These are phyloP conservation scores for Ceratocystiopsis minuta DNA, from an alignment of 2,329 filamentous ascomycete genomes.

Conservation along the genomic window DNA sequence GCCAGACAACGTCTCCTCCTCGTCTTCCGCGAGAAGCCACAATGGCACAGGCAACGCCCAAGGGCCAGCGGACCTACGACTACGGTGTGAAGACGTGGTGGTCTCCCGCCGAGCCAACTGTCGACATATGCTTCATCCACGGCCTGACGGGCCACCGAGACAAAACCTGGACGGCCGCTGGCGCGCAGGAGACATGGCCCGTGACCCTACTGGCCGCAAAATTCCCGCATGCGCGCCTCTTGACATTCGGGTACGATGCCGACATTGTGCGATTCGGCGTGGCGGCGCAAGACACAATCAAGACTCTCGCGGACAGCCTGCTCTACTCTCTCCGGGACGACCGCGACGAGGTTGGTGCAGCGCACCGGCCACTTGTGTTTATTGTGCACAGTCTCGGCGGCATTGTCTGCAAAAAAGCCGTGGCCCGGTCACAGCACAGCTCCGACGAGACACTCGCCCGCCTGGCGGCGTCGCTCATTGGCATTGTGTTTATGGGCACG, in stretches of 20 bases:
- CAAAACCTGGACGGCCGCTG: conserved; percentile 9
- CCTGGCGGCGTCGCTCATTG: not conserved
- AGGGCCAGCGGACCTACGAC: no score
- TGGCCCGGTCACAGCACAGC: not conserved
- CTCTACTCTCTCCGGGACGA: not conserved
- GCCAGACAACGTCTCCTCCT: no score
- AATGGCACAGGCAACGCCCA: no score
- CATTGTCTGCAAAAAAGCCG: conserved; percentile 7
- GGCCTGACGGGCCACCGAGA: conserved; percentile 11
- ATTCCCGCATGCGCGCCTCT: conserved; percentile 9
- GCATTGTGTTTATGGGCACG: conserved; percentile 3
- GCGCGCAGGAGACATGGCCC: conserved; percentile 10
- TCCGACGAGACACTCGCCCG: not conserved
- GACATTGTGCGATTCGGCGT: conserved; percentile 3
- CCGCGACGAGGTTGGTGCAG: not conserved
- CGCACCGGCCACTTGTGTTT: conserved; percentile 1
- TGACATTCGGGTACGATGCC: conserved; percentile 13
- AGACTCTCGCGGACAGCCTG: not conserved
- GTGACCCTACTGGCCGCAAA: conserved; percentile 10
- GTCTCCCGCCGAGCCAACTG: not conserved
- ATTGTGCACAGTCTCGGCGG: conserved; percentile 16
- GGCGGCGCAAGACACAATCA: not conserved
- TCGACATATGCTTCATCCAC: conserved; percentile 13
- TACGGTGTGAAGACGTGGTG: no score
- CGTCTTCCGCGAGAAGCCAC: no score